phyloP scores from a whole-genome alignment of 2,329 filamentous ascomycete species.

The Tolypocladium ovalisporum region DNA sequence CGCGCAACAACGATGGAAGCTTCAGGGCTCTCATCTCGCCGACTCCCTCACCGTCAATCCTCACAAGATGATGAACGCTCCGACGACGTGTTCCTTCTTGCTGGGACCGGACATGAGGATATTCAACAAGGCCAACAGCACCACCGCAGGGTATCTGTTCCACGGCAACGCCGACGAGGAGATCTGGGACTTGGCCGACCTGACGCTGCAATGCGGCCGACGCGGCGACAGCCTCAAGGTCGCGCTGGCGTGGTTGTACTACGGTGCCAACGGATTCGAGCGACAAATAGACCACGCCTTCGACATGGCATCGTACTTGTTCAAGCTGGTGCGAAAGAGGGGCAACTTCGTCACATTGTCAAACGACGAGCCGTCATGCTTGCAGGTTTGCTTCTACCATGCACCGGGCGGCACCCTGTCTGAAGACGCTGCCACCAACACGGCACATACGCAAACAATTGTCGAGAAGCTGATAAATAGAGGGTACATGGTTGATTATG shows the following conservation, averaged over 20 bases:
- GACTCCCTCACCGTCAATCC: conserved; percentile 83
- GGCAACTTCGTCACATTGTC: conserved; percentile 61
- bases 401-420: conserved; percentile 42
- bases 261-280: conserved; percentile 66
- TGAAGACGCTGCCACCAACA: conserved; percentile 32
- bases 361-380: conserved; percentile 68
- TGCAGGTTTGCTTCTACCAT: conserved; percentile 94
- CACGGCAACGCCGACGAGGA: conserved; percentile 48
- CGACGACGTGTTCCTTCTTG: conserved; percentile 83
- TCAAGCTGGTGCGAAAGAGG: conserved; percentile 41
- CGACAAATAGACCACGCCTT: conserved; percentile 63
- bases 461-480: conserved; percentile 34
- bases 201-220: conserved; percentile 88
- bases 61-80: conserved; percentile 94
- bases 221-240: conserved; percentile 79
- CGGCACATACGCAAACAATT: conserved; percentile 35
- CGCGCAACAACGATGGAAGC: conserved; percentile 46
- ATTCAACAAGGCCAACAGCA: conserved; percentile 76
- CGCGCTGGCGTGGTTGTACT: conserved; percentile 81
- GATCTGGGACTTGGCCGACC: conserved; percentile 80
- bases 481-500: conserved; percentile 52
- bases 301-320: conserved; percentile 58
- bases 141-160: conserved; percentile 80
- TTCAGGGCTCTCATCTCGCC: conserved; percentile 62
- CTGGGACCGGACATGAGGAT: conserved; percentile 63